These are phyloP conservation scores for Pittosporum tobira DNA, from an alignment of 129 eudicot genomes.

Conservation along the genomic window DNA sequence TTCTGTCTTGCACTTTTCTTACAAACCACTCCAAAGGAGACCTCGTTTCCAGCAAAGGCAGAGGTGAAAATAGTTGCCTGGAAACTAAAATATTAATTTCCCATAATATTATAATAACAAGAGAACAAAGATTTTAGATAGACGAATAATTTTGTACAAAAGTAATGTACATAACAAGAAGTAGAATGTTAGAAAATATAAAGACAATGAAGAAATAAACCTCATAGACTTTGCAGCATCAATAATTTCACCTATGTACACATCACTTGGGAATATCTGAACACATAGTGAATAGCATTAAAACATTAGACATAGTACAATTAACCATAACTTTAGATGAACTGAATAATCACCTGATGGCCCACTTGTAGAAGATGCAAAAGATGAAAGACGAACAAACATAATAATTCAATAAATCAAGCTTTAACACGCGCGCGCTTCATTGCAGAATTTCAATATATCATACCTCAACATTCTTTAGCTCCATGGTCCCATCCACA, in stretches of 20 bases:
- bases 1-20: conserved; percentile 66
- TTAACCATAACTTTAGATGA: not conserved
- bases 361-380: not conserved
- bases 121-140: not conserved
- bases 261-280: conserved; percentile 87
- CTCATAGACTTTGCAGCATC: conserved; percentile 63
- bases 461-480: conserved; percentile 67
- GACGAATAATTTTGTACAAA: not conserved
- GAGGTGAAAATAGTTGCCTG: conserved; percentile 48
- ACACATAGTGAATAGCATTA: conserved; percentile 14
- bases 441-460: conserved; percentile 7
- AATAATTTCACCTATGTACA: conserved; percentile 60
- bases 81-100: conserved; percentile 9
- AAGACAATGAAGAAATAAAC: conserved; percentile 26
- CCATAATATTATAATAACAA: conserved; percentile 3
- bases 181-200: not conserved
- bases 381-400: not conserved
- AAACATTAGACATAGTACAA: not conserved
- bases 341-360: too few relatives aligned
- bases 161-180: not conserved
- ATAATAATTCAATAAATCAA: too few relatives aligned
- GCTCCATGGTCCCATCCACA: conserved; percentile 51
- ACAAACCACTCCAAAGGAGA: conserved; percentile 66
- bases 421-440: too few relatives aligned
- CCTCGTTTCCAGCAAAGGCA: conserved; percentile 34